These are phyloP conservation scores for Paramecium biaurelia DNA, from an alignment of 73 alveolate species.

Conservation along the genomic window DNA sequence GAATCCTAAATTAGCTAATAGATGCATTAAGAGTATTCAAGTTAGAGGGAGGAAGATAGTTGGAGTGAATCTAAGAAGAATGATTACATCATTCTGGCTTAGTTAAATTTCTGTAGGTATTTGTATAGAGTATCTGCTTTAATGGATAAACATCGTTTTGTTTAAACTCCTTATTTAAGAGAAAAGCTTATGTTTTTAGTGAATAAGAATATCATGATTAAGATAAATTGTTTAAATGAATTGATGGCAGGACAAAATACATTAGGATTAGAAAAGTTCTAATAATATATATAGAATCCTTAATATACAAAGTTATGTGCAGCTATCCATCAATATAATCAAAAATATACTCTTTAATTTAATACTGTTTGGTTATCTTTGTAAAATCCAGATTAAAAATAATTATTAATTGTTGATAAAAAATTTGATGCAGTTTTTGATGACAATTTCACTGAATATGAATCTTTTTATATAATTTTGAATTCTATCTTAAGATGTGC, in stretches of 20 bases:
- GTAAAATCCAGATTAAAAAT: conserved; percentile 43
- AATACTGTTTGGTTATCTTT: conserved; percentile 47
- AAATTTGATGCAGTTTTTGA: conserved; percentile 65
- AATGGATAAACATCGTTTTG: conserved; percentile 40
- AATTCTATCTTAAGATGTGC: conserved; percentile 47
- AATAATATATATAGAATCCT: background rate
- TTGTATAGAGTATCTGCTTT: conserved; percentile 47
- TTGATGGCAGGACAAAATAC: conserved; percentile 36
- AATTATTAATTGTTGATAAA: background rate
- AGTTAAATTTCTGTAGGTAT: conserved; percentile 54
- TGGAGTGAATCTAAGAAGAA: background rate
- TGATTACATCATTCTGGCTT: conserved; percentile 52
- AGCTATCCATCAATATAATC: conserved; percentile 29
- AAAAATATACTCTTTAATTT: conserved; percentile 5
- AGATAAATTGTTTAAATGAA: conserved; percentile 40
- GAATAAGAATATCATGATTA: conserved; percentile 55
- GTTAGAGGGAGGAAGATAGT: background rate
- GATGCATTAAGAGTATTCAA: background rate
- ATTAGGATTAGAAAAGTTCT: background rate
- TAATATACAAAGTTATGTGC: conserved; percentile 22
- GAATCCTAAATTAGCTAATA: background rate
- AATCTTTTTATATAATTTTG: conserved; percentile 41
- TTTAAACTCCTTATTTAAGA: conserved; percentile 20
- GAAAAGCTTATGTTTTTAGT: conserved; percentile 52
- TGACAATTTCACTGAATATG: conserved; percentile 58